Evolutionary conservation across 768 basidiomycete genomes (phyloP), one percentile per base, ranked within the genome.

Genomic region (Multifurca ochricompacta): DNA sequence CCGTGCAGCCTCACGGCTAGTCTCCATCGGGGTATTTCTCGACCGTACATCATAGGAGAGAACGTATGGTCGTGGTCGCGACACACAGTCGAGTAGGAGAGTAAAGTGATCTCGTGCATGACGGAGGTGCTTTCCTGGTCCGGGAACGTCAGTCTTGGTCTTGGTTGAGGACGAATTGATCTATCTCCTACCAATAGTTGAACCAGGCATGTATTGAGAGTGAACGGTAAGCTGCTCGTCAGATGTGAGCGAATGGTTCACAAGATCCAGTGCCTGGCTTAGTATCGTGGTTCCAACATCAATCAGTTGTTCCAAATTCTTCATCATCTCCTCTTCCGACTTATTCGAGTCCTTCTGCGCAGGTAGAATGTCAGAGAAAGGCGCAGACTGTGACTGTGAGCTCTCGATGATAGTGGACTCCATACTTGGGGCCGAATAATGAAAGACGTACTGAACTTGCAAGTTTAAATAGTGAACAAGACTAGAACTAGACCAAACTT

Each of bases 1-100:
- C 44, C 73, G 73, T 1, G 90, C 90, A 31, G 79, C 78, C 40
- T 68, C 64, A 35, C 79, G 76, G 54, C 75, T 83, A 48, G 70
- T 78, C 68, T 92, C 90, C 87, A 92, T 91, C 7, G 88, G 87
- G 2, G 86, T 89, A 66, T 90, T 86, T 39, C 90, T 80, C 57
- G 71, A 73, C 63, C 90, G 77, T 16, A 77, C 75, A 67, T 92
- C 90, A 66, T 92, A 92, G 14, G 82, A 86, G 48, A 92, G 65
- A 39, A 79, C 69, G 62, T 77, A 73, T 37, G 78, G 76, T 18
- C 70, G 66, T 25, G 73, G 64, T 11, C 74, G 71, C 19, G 71
- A 64, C 47, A 82, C 68, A 41, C 75, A 78, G 31, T 83, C 78
- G 39, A 81, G 63, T 5, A 91, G 74, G 25, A 91, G 76, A 48